phyloP scores from a whole-genome alignment of 768 basidiomycete genomes.

The Collybia sp. region DNA sequence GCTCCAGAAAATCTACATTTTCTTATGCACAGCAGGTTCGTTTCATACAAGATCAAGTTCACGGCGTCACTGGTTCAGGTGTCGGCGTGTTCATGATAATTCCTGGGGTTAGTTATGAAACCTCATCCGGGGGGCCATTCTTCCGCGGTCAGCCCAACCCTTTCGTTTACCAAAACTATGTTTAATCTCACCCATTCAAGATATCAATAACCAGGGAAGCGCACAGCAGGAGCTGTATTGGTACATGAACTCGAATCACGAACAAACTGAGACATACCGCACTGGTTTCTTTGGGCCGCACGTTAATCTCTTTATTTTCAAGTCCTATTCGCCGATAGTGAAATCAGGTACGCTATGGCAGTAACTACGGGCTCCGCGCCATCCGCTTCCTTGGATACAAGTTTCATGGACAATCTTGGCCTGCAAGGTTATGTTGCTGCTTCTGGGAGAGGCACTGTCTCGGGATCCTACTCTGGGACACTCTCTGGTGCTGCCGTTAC shows the following conservation, averaged over 20 bases:
- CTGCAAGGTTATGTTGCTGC: slow-evolving; percentile 39
- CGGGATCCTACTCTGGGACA: slow-evolving; percentile 37
- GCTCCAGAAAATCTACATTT: background rate
- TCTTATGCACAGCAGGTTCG: slow-evolving; percentile 23
- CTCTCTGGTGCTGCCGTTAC: slow-evolving; percentile 33
- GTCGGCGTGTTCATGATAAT: slow-evolving; percentile 43
- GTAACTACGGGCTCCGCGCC: slow-evolving; percentile 38
- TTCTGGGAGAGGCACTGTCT: slow-evolving; percentile 40
- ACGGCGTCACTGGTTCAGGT: slow-evolving; percentile 41
- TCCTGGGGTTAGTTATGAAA: slow-evolving; percentile 39
- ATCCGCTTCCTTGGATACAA: slow-evolving; percentile 34
- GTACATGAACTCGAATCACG: slow-evolving; percentile 44
- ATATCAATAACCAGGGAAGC: slow-evolving; percentile 43
- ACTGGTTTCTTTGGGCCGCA: slow-evolving; percentile 45
- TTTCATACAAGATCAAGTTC: slow-evolving; percentile 47
- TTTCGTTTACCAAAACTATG: background rate
- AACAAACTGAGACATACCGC: slow-evolving; percentile 38
- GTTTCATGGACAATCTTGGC: slow-evolving; percentile 37
- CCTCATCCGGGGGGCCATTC: slow-evolving; percentile 45
- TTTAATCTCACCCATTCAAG: slow-evolving; percentile 12
- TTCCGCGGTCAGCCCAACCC: slow-evolving; percentile 29
- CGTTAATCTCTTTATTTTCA: slow-evolving; percentile 7
- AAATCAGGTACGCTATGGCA: slow-evolving; percentile 33
- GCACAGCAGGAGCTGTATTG: slow-evolving; percentile 45
- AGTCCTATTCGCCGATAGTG: background rate